Percentiles rank a stretch among this genome's conserved stretches.
phyloP scores from a whole-genome alignment of 345 rosid species.

The Citrus reticulata region DNA sequence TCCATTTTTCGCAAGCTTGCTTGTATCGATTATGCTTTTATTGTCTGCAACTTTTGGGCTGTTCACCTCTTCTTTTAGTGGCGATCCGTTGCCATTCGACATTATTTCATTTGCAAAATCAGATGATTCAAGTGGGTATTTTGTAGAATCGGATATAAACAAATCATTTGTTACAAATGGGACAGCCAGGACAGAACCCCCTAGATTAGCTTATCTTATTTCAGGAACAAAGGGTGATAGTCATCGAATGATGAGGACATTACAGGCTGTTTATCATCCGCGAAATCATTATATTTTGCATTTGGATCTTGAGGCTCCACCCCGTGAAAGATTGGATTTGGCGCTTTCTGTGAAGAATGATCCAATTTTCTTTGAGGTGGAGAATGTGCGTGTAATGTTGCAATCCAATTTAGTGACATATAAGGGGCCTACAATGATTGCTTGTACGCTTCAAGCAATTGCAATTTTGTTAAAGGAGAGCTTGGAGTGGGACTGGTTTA shows the following conservation, averaged over 20 bases:
- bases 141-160: slow-evolving; percentile 61
- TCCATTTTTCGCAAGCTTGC: slow-evolving; percentile 76
- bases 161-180: slow-evolving; percentile 27
- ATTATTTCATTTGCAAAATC: slow-evolving; percentile 32
- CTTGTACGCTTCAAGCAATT: slow-evolving; percentile 87
- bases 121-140: slow-evolving; percentile 59
- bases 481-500: slow-evolving; percentile 93
- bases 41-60: slow-evolving; percentile 39
- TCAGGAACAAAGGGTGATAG: slow-evolving; percentile 95
- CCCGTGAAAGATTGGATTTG: slow-evolving; percentile 78
- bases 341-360: slow-evolving; percentile 64
- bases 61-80: slow-evolving; percentile 38
- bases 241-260: slow-evolving; percentile 88
- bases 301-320: slow-evolving; percentile 93
- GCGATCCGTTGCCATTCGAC: slow-evolving; percentile 52
- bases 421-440: slow-evolving; percentile 94
- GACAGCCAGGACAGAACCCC: slow-evolving; percentile 36
- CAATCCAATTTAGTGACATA: slow-evolving; percentile 91
- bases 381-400: slow-evolving; percentile 88
- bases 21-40: slow-evolving; percentile 61
- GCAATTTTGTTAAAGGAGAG: slow-evolving; percentile 79
- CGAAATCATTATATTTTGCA: slow-evolving; percentile 92
- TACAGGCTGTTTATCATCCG: slow-evolving; percentile 92
- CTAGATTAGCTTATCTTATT: slow-evolving; percentile 86
- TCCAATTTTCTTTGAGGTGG: slow-evolving; percentile 61